phyloP scores from a whole-genome alignment of 371 early-diverging fungal species.

The Phascolomyces articulosus region DNA sequence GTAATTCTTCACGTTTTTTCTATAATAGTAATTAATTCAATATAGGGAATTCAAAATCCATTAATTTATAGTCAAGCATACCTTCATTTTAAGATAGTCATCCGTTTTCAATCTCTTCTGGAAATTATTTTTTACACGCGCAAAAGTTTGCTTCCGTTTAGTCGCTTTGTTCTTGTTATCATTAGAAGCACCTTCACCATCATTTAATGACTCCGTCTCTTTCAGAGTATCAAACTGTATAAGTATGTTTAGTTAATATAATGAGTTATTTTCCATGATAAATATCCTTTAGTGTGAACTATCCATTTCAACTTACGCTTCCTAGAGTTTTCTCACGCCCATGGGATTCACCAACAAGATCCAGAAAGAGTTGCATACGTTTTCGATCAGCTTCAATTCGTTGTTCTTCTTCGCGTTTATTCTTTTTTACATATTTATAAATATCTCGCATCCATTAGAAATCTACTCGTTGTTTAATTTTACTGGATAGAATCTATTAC shows the following conservation, averaged over 20 bases:
- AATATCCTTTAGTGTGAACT: no score
- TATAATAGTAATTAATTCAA: slow-evolving; percentile 6
- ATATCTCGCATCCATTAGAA: neutral
- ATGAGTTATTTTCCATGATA: no score
- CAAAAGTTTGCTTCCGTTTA: slow-evolving; percentile 17
- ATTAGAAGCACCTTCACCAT: neutral
- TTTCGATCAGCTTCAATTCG: slow-evolving; percentile 25
- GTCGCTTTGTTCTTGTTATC: neutral
- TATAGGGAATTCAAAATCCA: no score
- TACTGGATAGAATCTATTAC: slow-evolving; percentile 18
- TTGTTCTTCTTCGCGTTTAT: slow-evolving; percentile 25
- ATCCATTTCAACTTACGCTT: slow-evolving; percentile 23
- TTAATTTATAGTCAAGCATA: neutral
- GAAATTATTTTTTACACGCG: slow-evolving; percentile 14
- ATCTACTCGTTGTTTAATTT: neutral
- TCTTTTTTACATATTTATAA: slow-evolving; percentile 8
- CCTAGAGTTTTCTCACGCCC: neutral
- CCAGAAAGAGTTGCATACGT: slow-evolving; percentile 29
- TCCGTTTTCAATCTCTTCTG: slow-evolving; percentile 34
- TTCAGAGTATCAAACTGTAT: neutral
- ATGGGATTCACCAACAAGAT: slow-evolving; percentile 25
- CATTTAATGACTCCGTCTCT: neutral
- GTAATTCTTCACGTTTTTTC: slow-evolving; percentile 62
- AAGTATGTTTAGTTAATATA: neutral
- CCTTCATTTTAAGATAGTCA: slow-evolving; percentile 41